Percentiles rank a stretch among this genome's conserved stretches.
Conservation (phyloP, 2,329 filamentous ascomycete genomes). For the Cladophialophora immunda region DNA sequence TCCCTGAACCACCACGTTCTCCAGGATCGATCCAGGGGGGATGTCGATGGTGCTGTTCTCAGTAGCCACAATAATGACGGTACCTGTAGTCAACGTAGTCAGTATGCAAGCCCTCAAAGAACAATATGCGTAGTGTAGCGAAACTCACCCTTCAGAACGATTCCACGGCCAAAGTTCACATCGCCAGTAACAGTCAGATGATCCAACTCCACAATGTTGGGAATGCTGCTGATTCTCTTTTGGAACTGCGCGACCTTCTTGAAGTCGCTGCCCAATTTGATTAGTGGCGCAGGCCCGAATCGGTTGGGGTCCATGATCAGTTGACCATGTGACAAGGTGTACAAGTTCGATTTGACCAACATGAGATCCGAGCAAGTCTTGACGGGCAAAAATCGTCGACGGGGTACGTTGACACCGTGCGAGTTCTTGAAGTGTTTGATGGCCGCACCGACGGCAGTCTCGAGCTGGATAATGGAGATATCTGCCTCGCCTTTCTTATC, state of each 20-base stretch:
- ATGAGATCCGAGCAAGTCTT: slow-evolving; percentile 99
- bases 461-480: slow-evolving; percentile 95
- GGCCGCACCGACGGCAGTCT: slow-evolving; percentile 97
- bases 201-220: slow-evolving; percentile 60
- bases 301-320: slow-evolving; percentile 95
- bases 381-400: slow-evolving; percentile 97
- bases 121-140: background rate
- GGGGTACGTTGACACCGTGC: slow-evolving; percentile 98
- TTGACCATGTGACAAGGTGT: slow-evolving; percentile 98
- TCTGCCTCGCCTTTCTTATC: slow-evolving; percentile 99
- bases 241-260: slow-evolving; percentile 93
- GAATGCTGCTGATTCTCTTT: slow-evolving; percentile 60
- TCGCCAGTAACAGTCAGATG: slow-evolving; percentile 97
- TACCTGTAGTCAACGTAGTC: slow-evolving; percentile 53
- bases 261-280: slow-evolving; percentile 99
- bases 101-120: slow-evolving; percentile 4
- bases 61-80: slow-evolving; percentile 97
- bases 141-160: slow-evolving; percentile 81
- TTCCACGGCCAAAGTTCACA: slow-evolving; percentile 94
- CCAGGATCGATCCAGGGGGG: slow-evolving; percentile 92
- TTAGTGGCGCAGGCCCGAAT: slow-evolving; percentile 94
- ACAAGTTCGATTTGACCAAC: slow-evolving; percentile 99
- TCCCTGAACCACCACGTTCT: slow-evolving; percentile 99
- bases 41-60: slow-evolving; percentile 98
- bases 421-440: slow-evolving; percentile 99